Conservation (phyloP, 192 early-diverging fungal genomes). For the Gaertneriomyces semiglobifer region DNA sequence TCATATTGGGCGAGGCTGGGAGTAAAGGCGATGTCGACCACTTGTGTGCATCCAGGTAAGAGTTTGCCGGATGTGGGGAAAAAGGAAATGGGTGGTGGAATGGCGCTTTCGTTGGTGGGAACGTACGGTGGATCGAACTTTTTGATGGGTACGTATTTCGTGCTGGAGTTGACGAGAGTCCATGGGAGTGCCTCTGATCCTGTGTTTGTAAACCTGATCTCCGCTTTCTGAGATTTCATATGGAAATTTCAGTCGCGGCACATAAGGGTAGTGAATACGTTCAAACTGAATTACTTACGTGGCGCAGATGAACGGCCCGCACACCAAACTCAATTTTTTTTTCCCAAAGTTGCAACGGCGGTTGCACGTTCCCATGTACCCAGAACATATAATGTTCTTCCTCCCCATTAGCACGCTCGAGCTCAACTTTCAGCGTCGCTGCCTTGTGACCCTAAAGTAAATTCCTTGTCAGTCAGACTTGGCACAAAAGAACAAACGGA, state of each 20-base stretch:
- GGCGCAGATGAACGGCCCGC: conserved; percentile 41
- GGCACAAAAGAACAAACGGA: neutral
- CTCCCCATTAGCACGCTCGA: conserved; percentile 45
- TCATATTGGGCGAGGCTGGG: conserved; percentile 51
- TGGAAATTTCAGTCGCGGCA: neutral
- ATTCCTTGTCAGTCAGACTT: neutral
- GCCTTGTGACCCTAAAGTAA: conserved; percentile 35
- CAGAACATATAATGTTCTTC: conserved; percentile 35
- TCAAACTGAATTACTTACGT: conserved; percentile 30
- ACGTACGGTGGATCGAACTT: conserved; percentile 38
- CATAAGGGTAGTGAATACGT: conserved; percentile 1
- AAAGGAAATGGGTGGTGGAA: conserved; percentile 38
- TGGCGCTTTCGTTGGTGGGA: conserved; percentile 30
- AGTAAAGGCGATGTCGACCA: conserved; percentile 48
- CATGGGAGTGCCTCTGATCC: conserved; percentile 42
- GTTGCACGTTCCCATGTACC: conserved; percentile 44
- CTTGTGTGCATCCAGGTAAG: conserved; percentile 40
- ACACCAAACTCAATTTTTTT: conserved; percentile 55
- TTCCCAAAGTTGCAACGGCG: conserved; percentile 41
- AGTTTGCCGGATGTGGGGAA: conserved; percentile 48
- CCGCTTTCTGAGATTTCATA: conserved; percentile 16
- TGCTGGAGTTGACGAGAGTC: conserved; percentile 30
- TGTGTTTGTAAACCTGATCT: conserved; percentile 51
- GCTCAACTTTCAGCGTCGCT: conserved; percentile 34
- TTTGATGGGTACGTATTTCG: conserved; percentile 30